phyloP scores from a whole-genome alignment of 495 filamentous ascomycete genomes.

The Oidiodendron maius region DNA sequence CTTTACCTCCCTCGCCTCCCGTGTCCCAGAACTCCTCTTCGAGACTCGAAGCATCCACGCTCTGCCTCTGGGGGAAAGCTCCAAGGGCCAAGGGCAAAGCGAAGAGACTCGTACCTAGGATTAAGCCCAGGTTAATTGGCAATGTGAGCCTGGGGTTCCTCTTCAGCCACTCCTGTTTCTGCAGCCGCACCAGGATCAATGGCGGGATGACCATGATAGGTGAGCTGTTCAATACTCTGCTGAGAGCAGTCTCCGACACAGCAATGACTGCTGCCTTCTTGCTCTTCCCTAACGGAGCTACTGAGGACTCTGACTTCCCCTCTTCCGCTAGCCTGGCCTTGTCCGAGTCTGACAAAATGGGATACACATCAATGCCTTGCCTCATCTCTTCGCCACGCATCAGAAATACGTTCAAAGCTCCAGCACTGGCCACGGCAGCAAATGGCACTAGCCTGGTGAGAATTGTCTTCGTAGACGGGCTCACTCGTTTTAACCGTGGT shows the following conservation, averaged over 20 bases:
- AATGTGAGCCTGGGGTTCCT: constrained; percentile 62
- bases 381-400: constrained; percentile 97
- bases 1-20: constrained; percentile 67
- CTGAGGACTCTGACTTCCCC: constrained; percentile 49
- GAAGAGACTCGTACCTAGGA: constrained; percentile 73
- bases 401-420: constrained; percentile 89
- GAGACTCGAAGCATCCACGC: constrained; percentile 60
- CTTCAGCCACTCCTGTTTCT: constrained; percentile 70
- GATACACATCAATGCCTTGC: constrained; percentile 91
- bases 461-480: constrained; percentile 65
- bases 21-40: constrained; percentile 78
- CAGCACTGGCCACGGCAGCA: constrained; percentile 85
- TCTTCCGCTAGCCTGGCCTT: constrained; percentile 44
- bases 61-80: constrained; percentile 87
- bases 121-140: constrained; percentile 79
- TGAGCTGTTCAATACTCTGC: constrained; percentile 83
- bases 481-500: constrained; percentile 70
- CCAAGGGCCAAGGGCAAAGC: constrained; percentile 82
- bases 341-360: constrained; percentile 54
- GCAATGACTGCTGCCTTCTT: constrained; percentile 81
- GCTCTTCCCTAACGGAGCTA: constrained; percentile 72
- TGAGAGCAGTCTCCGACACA: constrained; percentile 85
- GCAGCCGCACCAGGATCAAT: constrained; percentile 73
- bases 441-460: constrained; percentile 86
- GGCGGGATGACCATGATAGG: constrained; percentile 96